These are phyloP conservation scores for Suillus cothurnatus DNA, from an alignment of 768 basidiomycete species.

Conservation along the genomic window DNA sequence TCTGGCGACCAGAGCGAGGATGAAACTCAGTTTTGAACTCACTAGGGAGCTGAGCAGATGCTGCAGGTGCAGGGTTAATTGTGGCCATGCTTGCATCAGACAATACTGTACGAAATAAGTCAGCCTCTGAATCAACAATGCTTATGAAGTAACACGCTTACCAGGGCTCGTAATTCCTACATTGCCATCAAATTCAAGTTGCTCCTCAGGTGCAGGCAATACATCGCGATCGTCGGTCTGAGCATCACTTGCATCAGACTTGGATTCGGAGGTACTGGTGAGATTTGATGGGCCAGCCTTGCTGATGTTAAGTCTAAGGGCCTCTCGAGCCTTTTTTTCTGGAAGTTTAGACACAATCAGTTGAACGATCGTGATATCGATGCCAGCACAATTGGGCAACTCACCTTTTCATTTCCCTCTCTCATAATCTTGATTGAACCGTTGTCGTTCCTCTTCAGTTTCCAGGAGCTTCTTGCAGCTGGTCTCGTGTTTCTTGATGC, in stretches of 20 bases:
- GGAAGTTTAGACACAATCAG: not conserved
- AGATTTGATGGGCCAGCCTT: not conserved
- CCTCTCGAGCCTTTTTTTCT: not conserved
- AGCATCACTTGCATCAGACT: not conserved
- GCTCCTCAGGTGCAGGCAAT: not conserved
- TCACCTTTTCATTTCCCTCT: not conserved
- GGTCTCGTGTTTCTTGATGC: not conserved
- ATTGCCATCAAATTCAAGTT: not conserved
- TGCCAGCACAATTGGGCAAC: not conserved
- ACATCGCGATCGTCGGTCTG: too few relatives aligned
- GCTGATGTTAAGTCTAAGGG: not conserved
- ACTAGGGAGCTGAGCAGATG: not conserved
- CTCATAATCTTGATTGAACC: not conserved
- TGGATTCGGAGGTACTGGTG: not conserved
- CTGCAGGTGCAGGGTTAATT: not conserved
- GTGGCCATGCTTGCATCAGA: slow-evolving; percentile 3
- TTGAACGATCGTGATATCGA: not conserved
- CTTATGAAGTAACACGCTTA: not conserved
- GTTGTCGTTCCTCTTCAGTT: not conserved
- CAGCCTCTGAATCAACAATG: not conserved
- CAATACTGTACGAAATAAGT: not conserved
- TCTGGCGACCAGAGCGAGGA: slow-evolving; percentile 17
- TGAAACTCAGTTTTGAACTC: slow-evolving; percentile 31
- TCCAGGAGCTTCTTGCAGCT: not conserved
- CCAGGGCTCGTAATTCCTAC: not conserved